Evolutionary conservation across 2,329 filamentous ascomycete genomes (phyloP).

Genomic region (Neonectria ditissima): DNA sequence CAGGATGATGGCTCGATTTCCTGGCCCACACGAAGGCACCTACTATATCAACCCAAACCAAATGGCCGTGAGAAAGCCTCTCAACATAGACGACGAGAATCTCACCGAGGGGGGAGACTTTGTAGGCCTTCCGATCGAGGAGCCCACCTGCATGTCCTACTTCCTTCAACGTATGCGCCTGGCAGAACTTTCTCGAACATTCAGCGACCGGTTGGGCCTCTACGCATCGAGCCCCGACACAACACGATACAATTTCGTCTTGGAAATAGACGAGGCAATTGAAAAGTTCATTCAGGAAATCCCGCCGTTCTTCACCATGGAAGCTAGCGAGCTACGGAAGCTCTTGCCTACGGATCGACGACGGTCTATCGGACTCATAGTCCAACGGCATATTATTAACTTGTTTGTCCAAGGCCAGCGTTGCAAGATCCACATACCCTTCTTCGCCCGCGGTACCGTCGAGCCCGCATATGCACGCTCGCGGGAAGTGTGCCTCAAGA

Average conservation of each 20-base stretch:
- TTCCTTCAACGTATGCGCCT: constrained; percentile 54
- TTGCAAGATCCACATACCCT: constrained; percentile 52
- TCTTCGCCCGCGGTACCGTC: constrained; percentile 49
- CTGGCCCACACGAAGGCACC: constrained; percentile 50
- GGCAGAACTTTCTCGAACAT: constrained; percentile 51
- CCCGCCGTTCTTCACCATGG: constrained; percentile 46
- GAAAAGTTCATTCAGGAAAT: constrained; percentile 44
- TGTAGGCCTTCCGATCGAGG: constrained; percentile 45
- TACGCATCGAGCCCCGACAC: constrained; percentile 45
- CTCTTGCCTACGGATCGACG: constrained; percentile 40
- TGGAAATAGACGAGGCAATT: constrained; percentile 49
- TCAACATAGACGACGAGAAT: constrained; percentile 54
- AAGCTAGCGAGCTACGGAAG: constrained; percentile 30
- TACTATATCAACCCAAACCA: constrained; percentile 54
- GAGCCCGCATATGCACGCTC: constrained; percentile 50
- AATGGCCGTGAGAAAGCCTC: constrained; percentile 54
- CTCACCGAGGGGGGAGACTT: constrained; percentile 46
- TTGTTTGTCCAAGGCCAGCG: constrained; percentile 49
- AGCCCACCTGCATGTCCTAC: constrained; percentile 53
- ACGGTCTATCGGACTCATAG: constrained; percentile 39
- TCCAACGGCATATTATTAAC: constrained; percentile 51
- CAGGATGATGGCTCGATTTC: constrained; percentile 54
- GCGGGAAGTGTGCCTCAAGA: constrained; percentile 47
- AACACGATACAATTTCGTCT: constrained; percentile 47
- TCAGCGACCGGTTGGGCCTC: constrained; percentile 49